Evolutionary conservation across 805 yeast genomes (phyloP).

Genomic region (Torulaspora quercuum): DNA sequence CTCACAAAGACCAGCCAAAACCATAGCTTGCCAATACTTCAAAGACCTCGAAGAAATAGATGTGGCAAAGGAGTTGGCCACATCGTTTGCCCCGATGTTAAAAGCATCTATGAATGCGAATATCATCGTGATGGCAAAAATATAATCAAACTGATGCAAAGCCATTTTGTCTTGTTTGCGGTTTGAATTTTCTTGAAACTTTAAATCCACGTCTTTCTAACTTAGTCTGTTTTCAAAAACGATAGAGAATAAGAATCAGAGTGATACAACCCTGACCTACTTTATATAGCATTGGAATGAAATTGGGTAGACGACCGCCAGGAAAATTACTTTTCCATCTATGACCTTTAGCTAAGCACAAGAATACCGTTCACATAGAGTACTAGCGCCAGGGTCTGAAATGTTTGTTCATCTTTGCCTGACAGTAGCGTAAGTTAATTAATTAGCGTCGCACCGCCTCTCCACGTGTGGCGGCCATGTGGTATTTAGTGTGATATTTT

Average conservation of each 20-base stretch:
- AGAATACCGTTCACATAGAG: too few species aligned
- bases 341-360: not conserved
- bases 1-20: constrained; percentile 66
- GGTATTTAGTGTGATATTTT: not conserved
- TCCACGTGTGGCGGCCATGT: constrained; percentile 7
- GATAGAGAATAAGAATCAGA: too few species aligned
- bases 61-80: constrained; percentile 76
- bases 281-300: too few species aligned
- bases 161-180: constrained; percentile 27
- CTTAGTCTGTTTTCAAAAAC: too few species aligned
- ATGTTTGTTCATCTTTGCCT: too few species aligned
- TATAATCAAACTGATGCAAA: constrained; percentile 59
- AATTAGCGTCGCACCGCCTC: constrained; percentile 3
- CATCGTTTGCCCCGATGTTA: constrained; percentile 81
- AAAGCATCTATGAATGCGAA: constrained; percentile 77
- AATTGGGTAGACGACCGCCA: too few species aligned
- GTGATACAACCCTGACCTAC: too few species aligned
- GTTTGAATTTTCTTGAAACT: not conserved
- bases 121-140: constrained; percentile 64
- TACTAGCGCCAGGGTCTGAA: too few species aligned
- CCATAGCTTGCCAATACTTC: constrained; percentile 72
- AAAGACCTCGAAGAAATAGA: constrained; percentile 68
- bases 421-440: too few species aligned
- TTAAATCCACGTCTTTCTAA: not conserved
- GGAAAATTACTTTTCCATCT: not conserved